Base-by-base conservation (phyloP, 2,329 filamentous ascomycete species). In the Teratosphaeriaceae sp. region DNA sequence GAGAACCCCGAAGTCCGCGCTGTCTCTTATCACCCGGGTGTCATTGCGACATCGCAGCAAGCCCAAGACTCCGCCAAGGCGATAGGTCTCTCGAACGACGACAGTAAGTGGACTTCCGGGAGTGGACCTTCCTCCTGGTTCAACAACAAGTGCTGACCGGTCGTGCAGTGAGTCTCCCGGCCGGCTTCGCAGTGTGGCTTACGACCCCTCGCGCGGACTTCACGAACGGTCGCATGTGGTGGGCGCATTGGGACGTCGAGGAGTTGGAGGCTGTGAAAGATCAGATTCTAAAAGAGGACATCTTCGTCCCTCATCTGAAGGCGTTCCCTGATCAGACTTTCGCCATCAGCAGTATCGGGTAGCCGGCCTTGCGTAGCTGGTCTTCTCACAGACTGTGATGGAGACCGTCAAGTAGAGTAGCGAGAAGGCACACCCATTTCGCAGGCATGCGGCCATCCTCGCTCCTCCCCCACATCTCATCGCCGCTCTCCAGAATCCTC, bases 1-100 rank as follows among this genome's bases (percentile, higher is more conserved):
- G 65, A 66, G 47, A 62, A 71, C 22, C 66, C 66, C 0, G 49
- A 58, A 0, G 24, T 71, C 0, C 54, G 61, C 12, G 55, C 71
- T n/a, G 61, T 65, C 13, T 59, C 57, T 35, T 51, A 69, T 3
- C 69, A 72, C 6, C 69, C 70, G 1, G 70, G 69, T 1, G 55
- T 66, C 1, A 52, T 71, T 3, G 58, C 54, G 4, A 70, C 65
- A 0, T 67, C 63, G 2, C 64, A 68, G 57, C 56, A 53, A 23
- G 49, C 41, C n/a, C 44, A 46, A 23, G 37, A 45, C 15, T 38
- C 35, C 13, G 16, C 8, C 11, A 5, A n/a, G 16, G 16, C 29
- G 29, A 24, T 48, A 37, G 23, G 29, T 12, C 16, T 48, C 15
- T 29, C 33, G 5, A 4, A 5, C 19, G 45, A 48, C 20, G 42